Conservation (phyloP, 495 filamentous ascomycete species). For the Aspergillus asperescens region DNA sequence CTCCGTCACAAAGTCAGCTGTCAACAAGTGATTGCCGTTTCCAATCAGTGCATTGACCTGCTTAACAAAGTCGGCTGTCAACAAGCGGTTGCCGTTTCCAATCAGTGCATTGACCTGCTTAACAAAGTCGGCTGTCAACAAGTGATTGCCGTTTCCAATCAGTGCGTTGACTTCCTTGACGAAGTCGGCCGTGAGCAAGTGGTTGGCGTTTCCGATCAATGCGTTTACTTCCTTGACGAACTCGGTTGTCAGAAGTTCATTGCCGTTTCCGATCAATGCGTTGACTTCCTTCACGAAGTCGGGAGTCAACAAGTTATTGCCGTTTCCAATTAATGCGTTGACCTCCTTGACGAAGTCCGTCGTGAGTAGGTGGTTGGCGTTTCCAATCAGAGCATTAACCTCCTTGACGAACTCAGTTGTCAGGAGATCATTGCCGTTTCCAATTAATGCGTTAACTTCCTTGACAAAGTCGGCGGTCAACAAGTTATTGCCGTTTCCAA, state of each 20-base stretch:
- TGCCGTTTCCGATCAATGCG: conserved; percentile 27
- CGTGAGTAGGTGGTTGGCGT: conserved; percentile 25
- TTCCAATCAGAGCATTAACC: conserved; percentile 19
- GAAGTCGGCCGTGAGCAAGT: conserved; percentile 31
- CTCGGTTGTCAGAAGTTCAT: conserved; percentile 22
- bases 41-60: conserved; percentile 32
- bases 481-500: conserved; percentile 34
- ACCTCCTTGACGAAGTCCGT: conserved; percentile 29
- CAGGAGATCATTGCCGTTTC: not conserved
- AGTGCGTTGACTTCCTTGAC: conserved; percentile 39
- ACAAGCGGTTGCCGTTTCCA: conserved; percentile 33
- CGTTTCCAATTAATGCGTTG: conserved; percentile 29
- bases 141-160: conserved; percentile 30
- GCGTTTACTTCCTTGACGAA: conserved; percentile 28
- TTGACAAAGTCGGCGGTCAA: conserved; percentile 32
- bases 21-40: conserved; percentile 29
- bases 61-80: conserved; percentile 27
- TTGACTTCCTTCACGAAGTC: conserved; percentile 37
- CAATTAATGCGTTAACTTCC: conserved; percentile 28
- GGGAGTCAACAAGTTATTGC: conserved; percentile 25
- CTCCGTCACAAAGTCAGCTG: conserved; percentile 34
- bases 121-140: conserved; percentile 35
- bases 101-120: conserved; percentile 37
- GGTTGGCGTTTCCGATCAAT: conserved; percentile 26
- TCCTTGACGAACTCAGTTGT: conserved; percentile 29